phyloP scores from a whole-genome alignment of 2,329 filamentous ascomycete species.

The Penicillium sp. region DNA sequence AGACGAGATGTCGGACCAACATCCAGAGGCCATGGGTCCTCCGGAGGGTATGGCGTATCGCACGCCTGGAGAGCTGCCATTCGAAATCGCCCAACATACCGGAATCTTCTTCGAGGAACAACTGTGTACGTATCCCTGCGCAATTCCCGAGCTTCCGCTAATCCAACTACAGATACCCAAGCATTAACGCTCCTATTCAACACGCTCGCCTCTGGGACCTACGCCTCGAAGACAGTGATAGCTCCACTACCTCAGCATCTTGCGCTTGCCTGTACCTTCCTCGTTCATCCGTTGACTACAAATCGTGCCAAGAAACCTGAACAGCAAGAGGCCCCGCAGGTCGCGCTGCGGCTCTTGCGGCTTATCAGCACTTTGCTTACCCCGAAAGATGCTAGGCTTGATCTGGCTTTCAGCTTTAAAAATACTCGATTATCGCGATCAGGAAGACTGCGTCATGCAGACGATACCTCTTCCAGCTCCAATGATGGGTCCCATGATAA shows the following conservation, averaged over 20 bases:
- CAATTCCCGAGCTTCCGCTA: background rate
- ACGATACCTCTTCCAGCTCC: constrained; percentile 18
- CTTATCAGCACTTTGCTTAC: constrained; percentile 65
- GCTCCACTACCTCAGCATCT: constrained; percentile 71
- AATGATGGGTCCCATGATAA: constrained; percentile 39
- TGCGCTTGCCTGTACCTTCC: constrained; percentile 73
- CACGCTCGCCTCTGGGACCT: constrained; percentile 32
- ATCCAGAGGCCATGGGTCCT: constrained; percentile 19
- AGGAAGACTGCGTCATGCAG: constrained; percentile 25
- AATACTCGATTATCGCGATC: constrained; percentile 36
- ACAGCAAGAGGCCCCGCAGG: constrained; percentile 61
- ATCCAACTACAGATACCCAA: constrained; percentile 46
- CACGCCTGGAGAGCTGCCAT: constrained; percentile 56
- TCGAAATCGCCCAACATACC: constrained; percentile 64
- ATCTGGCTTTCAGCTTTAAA: constrained; percentile 69
- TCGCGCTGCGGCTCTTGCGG: constrained; percentile 68
- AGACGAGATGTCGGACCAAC: constrained; percentile 6
- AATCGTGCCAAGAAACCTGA: constrained; percentile 65
- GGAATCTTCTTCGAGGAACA: constrained; percentile 74
- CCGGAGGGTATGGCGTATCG: constrained; percentile 46
- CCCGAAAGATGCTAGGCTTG: constrained; percentile 66
- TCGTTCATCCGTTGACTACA: constrained; percentile 77
- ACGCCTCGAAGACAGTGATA: constrained; percentile 50
- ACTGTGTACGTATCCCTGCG: constrained; percentile 53
- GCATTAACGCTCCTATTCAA: constrained; percentile 63